phyloP scores from a whole-genome alignment of 352 stramenopile genomes.

The Pythium sp. region DNA sequence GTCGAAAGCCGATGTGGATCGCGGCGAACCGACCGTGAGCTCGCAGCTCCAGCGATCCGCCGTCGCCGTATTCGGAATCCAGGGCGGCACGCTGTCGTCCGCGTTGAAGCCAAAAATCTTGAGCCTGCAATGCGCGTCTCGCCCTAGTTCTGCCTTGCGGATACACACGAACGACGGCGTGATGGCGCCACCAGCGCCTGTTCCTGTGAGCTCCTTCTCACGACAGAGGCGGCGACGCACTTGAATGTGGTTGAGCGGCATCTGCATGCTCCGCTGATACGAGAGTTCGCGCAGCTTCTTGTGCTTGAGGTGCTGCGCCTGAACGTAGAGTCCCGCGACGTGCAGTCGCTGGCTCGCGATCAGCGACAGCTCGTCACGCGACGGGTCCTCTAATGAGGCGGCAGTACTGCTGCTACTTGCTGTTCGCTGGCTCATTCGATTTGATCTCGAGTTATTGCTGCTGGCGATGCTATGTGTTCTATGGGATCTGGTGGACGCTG shows the following conservation, averaged over 20 bases:
- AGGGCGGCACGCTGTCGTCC: constrained; percentile 19
- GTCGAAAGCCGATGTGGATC: not conserved
- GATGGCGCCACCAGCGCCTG: not conserved
- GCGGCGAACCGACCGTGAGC: constrained; percentile 6
- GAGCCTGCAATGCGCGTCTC: constrained; percentile 2
- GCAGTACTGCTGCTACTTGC: not conserved
- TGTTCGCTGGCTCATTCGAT: not conserved
- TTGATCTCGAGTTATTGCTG: not conserved
- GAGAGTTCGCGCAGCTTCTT: constrained; percentile 4
- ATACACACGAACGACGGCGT: constrained; percentile 12
- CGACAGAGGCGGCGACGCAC: constrained; percentile 2
- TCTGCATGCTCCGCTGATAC: constrained; percentile 7
- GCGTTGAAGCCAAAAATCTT: constrained; percentile 11
- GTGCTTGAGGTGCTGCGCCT: constrained; percentile 1
- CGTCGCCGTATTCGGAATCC: not conserved
- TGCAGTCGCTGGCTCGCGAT: constrained; percentile 12
- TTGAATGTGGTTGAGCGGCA: constrained; percentile 17
- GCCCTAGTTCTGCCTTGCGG: constrained; percentile 5
- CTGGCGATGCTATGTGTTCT: not conserved
- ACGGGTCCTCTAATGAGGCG: not conserved
- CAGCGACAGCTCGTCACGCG: constrained; percentile 11
- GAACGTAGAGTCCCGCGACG: constrained; percentile 10
- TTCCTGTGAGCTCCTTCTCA: not conserved
- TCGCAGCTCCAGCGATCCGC: constrained; percentile 19
- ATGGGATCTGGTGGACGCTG: not conserved